Evolutionary conservation across 169 alveolate genomes (phyloP), one percentile per base, ranked within the genome.

Genomic region (Eimeria praecox): DNA sequence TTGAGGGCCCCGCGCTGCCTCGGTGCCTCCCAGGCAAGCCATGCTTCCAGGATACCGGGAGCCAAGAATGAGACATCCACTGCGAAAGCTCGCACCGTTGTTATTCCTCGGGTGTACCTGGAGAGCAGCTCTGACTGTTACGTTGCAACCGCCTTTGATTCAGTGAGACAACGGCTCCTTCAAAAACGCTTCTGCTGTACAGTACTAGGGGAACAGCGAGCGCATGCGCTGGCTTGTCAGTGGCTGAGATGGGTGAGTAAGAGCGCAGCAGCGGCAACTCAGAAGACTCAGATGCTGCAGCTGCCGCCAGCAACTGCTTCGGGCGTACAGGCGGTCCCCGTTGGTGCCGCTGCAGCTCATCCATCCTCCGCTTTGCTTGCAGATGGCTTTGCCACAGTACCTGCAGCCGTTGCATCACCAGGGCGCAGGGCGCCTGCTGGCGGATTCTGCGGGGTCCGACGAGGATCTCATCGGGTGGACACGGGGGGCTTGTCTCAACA

Each of bases 101-200:
- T 87, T 22, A 46, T 87, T 42, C 93, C 93, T 12, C 93, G 93
- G 93, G 93, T 87, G 82, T 87, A 87, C 93, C 78, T 87, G 66
- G 93, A 87, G 56, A 87, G 93, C 82, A 87, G 42, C 93, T 46
- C 83, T n/a, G 71, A 18, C 83, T 87, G 93, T 87, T 87, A 87
- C 52, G 93, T 87, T 0, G 93, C 93, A n/a, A 87, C 93, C 18
- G 93, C 93, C 42, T 87, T 62, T 87, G 93, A 87, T 46, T 56
- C 93, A 14, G 78, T 62, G 82, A 30, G 83, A 27, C 82, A 27
- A 30, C 82, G 30, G 64, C 93, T 87, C 83, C 83, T 87, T 33
- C 93, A 87, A 40, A 87, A 87, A 18, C 93, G 93, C 38, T 87
- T 87, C 82, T 87, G 82, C 46, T 87, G 93, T 64, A 33, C 82